Percentiles rank a stretch among this genome's conserved stretches.
phyloP scores from a whole-genome alignment of 768 basidiomycete genomes.

The Symmetrospora coprosmae region DNA sequence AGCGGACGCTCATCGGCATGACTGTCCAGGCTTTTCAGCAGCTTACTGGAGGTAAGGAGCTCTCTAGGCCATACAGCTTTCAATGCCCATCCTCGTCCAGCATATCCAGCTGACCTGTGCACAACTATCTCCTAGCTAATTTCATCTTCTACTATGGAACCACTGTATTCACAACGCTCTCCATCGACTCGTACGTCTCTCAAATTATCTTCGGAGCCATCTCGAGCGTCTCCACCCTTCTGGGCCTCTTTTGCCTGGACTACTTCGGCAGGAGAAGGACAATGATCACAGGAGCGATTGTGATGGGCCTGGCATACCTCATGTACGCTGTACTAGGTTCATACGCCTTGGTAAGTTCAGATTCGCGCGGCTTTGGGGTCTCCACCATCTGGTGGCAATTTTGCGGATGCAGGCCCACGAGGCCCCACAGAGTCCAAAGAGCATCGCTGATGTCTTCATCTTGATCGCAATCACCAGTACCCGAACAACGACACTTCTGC shows the following conservation, averaged over 20 bases:
- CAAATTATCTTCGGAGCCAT: constrained; percentile 22
- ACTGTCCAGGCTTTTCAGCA: constrained; percentile 22
- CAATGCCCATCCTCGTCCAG: too few relatives aligned
- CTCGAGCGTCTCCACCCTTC: constrained; percentile 8
- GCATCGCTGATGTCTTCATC: too few relatives aligned
- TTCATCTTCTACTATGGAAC: constrained; percentile 21
- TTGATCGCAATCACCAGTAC: background rate
- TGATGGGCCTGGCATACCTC: constrained; percentile 22
- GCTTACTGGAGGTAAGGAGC: constrained; percentile 21
- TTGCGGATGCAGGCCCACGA: too few relatives aligned
- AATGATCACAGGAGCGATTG: constrained; percentile 21
- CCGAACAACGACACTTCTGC: constrained; percentile 22
- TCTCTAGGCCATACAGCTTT: too few relatives aligned
- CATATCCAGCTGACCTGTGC: background rate
- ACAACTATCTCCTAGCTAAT: background rate
- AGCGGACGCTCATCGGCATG: constrained; percentile 18
- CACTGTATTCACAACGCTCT: constrained; percentile 4
- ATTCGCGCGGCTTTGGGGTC: too few relatives aligned
- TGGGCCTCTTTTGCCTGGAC: constrained; percentile 18
- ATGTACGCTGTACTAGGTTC: background rate
- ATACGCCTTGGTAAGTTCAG: too few relatives aligned
- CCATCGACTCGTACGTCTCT: constrained; percentile 16
- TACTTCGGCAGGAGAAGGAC: constrained; percentile 21
- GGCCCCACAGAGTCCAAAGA: too few relatives aligned
- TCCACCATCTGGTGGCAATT: too few relatives aligned